These are phyloP conservation scores for Crepidotus sp. DNA, from an alignment of 1,284 basidiomycete genomes.

Conservation along the genomic window DNA sequence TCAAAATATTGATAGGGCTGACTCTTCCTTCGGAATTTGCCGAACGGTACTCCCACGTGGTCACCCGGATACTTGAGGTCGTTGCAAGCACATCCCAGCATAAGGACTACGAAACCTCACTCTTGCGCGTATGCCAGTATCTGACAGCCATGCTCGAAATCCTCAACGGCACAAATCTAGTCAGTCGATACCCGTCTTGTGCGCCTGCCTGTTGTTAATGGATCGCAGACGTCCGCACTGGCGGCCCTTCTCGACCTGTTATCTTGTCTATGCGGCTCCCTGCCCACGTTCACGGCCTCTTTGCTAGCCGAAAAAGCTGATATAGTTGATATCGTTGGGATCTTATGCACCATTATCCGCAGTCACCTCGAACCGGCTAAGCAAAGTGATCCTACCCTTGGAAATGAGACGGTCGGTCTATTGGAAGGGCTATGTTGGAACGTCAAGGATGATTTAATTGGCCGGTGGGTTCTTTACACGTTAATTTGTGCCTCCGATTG, in stretches of 20 bases:
- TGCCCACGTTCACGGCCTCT: slow-evolving; percentile 39
- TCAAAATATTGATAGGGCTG: slow-evolving; percentile 47
- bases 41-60: slow-evolving; percentile 32
- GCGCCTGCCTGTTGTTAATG: background rate
- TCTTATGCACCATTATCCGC: slow-evolving; percentile 36
- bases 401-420: slow-evolving; percentile 34
- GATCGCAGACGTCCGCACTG: slow-evolving; percentile 35
- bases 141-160: slow-evolving; percentile 31
- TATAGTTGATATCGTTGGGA: slow-evolving; percentile 29
- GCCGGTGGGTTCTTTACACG: slow-evolving; percentile 29
- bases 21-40: slow-evolving; percentile 21
- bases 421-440: slow-evolving; percentile 48
- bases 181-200: slow-evolving; percentile 24
- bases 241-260: slow-evolving; percentile 47
- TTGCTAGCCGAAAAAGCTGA: slow-evolving; percentile 29
- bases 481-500: background rate
- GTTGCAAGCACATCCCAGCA: slow-evolving; percentile 34
- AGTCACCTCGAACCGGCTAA: slow-evolving; percentile 29
- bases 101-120: slow-evolving; percentile 27
- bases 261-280: slow-evolving; percentile 34
- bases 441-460: slow-evolving; percentile 33
- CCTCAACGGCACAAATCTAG: slow-evolving; percentile 31
- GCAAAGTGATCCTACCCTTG: slow-evolving; percentile 23
- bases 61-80: slow-evolving; percentile 38
- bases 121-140: slow-evolving; percentile 28